A percentile compares a stretch with the other conserved stretches of the same genome.
These are phyloP conservation scores for Dipteronia dyeriana DNA, from an alignment of 345 rosid genomes.

Conservation along the genomic window DNA sequence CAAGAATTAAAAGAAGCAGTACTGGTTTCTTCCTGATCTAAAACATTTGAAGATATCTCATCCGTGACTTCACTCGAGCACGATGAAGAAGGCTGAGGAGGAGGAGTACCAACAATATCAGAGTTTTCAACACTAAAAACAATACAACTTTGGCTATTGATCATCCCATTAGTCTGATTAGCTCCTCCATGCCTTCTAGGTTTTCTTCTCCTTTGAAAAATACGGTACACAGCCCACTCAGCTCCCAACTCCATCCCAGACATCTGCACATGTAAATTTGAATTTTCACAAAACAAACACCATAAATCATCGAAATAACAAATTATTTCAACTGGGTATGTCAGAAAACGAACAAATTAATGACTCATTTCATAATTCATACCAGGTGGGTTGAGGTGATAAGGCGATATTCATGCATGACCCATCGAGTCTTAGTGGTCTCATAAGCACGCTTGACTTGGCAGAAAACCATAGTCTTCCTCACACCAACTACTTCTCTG, in stretches of 20 bases:
- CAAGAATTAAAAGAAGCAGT: slow-evolving; percentile 17
- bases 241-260: slow-evolving; percentile 28
- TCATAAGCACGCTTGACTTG: slow-evolving; percentile 32
- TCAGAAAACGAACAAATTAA: background rate
- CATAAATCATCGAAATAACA: background rate
- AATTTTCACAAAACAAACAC: slow-evolving; percentile 12
- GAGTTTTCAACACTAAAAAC: slow-evolving; percentile 41
- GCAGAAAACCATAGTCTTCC: slow-evolving; percentile 54
- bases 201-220: slow-evolving; percentile 61
- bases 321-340: background rate
- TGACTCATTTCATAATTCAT: background rate
- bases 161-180: slow-evolving; percentile 8
- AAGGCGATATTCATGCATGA: slow-evolving; percentile 66
- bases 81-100: slow-evolving; percentile 61
- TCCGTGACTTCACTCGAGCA: slow-evolving; percentile 48
- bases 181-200: slow-evolving; percentile 20
- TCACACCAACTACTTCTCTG: slow-evolving; percentile 47
- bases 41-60: slow-evolving; percentile 26
- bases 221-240: slow-evolving; percentile 65
- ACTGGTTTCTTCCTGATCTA: slow-evolving; percentile 42
- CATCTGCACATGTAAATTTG: slow-evolving; percentile 35
- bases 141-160: slow-evolving; percentile 17
- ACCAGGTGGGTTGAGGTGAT: slow-evolving; percentile 29
- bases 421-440: slow-evolving; percentile 47
- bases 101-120: slow-evolving; percentile 37